Percentiles rank a stretch among this genome's conserved stretches.
Evolutionary conservation across 2,329 filamentous ascomycete species (phyloP).

Genomic region (Cladosporium austrohemisphaericum): DNA sequence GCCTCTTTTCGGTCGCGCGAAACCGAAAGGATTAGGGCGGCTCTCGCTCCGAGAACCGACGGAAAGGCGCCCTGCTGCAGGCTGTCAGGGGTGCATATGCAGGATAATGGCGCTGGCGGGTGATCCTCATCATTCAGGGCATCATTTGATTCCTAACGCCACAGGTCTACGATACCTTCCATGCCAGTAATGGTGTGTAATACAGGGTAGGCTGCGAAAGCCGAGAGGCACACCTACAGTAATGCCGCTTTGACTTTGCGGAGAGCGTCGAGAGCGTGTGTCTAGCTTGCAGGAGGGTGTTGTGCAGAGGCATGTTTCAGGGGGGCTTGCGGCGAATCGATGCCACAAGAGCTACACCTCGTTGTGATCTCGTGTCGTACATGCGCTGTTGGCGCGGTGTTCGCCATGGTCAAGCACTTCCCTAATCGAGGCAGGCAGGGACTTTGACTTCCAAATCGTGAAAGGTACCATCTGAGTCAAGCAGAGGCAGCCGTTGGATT

Average conservation of each 20-base stretch:
- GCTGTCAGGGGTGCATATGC: constrained; percentile 15
- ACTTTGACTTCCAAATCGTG: background rate
- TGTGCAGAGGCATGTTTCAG: constrained; percentile 15
- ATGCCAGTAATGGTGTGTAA: background rate
- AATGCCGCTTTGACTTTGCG: background rate
- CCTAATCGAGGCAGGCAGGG: background rate
- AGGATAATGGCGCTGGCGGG: constrained; percentile 1
- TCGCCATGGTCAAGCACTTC: background rate
- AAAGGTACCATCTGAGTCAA: constrained; percentile 1
- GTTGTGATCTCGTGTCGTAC: background rate
- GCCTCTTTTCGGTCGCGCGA: background rate
- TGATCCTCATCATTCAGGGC: constrained; percentile 11
- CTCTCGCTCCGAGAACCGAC: constrained; percentile 10
- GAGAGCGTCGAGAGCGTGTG: too few species aligned
- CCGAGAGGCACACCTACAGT: background rate
- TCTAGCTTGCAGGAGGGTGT: background rate
- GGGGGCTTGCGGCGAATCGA: background rate
- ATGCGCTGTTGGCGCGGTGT: background rate
- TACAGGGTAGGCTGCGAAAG: background rate
- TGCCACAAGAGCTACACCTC: background rate
- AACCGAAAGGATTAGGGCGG: background rate
- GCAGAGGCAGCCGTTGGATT: constrained; percentile 6
- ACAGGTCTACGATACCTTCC: background rate
- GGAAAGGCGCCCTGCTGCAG: constrained; percentile 6
- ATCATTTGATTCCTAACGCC: background rate